Conservation (phyloP, 2,329 filamentous ascomycete genomes). For the Aspergillus fischeri region DNA sequence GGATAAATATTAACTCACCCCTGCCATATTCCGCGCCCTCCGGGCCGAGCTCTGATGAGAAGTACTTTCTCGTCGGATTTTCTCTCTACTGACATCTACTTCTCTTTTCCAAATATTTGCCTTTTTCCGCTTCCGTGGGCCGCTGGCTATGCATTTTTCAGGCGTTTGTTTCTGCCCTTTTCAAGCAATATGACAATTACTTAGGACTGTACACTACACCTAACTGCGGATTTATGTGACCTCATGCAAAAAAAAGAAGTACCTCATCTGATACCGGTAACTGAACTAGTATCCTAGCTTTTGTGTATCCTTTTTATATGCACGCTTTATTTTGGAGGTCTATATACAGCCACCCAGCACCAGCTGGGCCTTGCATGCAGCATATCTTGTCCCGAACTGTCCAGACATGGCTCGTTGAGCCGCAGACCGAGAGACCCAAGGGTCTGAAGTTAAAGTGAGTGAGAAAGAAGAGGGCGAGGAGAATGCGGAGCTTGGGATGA, state of each 20-base stretch:
- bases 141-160: conserved; percentile 21
- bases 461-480: neutral
- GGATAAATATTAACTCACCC: conserved; percentile 8
- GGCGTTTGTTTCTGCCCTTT: conserved; percentile 17
- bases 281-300: neutral
- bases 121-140: neutral
- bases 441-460: neutral
- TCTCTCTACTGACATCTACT: neutral
- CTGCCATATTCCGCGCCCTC: neutral
- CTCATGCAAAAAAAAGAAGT: neutral
- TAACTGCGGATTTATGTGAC: neutral
- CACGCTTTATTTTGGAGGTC: neutral
- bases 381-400: neutral
- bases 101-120: conserved; percentile 3
- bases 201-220: neutral
- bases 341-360: neutral
- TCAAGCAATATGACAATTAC: neutral
- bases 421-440: neutral
- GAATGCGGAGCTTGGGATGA: neutral
- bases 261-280: neutral
- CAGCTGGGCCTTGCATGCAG: neutral
- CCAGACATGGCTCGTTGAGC: neutral
- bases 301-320: neutral
- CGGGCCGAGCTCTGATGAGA: conserved; percentile 8
- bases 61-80: conserved; percentile 8